phyloP scores from a whole-genome alignment of 495 filamentous ascomycete species.

The Daldinia childiae region DNA sequence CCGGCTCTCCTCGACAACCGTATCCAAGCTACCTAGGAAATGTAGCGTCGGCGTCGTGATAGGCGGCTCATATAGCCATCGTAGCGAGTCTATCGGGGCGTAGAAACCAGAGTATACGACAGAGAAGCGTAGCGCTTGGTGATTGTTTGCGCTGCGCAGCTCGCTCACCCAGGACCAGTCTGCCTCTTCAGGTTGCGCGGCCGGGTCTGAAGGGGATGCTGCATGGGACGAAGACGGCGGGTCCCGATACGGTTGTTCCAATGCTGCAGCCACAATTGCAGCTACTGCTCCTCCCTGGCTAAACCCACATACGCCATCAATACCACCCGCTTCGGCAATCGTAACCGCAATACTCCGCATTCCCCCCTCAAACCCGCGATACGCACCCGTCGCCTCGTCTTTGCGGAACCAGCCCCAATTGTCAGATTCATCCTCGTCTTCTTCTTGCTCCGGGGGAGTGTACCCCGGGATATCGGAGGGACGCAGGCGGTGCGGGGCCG shows the following conservation, averaged over 20 bases:
- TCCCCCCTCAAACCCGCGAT: slow-evolving; percentile 72
- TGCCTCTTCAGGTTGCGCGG: slow-evolving; percentile 46
- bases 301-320: slow-evolving; percentile 81
- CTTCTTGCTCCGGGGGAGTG: slow-evolving; percentile 38
- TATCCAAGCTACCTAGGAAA: slow-evolving; percentile 85
- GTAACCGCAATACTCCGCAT: slow-evolving; percentile 66
- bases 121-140: slow-evolving; percentile 77
- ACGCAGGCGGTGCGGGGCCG: slow-evolving; percentile 67
- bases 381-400: slow-evolving; percentile 66
- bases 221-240: slow-evolving; percentile 40
- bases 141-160: slow-evolving; percentile 56
- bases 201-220: slow-evolving; percentile 56
- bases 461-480: slow-evolving; percentile 78
- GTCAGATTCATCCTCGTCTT: slow-evolving; percentile 61
- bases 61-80: slow-evolving; percentile 76
- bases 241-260: slow-evolving; percentile 61
- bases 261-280: slow-evolving; percentile 66
- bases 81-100: slow-evolving; percentile 68
- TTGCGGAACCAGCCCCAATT: slow-evolving; percentile 86
- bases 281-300: slow-evolving; percentile 75
- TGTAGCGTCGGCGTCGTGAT: slow-evolving; percentile 83
- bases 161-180: slow-evolving; percentile 48
- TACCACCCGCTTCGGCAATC: slow-evolving; percentile 65
- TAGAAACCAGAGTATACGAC: slow-evolving; percentile 83
- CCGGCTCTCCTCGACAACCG: slow-evolving; percentile 82